phyloP scores from a whole-genome alignment of 768 basidiomycete species.

The Leccinum rimulosum region DNA sequence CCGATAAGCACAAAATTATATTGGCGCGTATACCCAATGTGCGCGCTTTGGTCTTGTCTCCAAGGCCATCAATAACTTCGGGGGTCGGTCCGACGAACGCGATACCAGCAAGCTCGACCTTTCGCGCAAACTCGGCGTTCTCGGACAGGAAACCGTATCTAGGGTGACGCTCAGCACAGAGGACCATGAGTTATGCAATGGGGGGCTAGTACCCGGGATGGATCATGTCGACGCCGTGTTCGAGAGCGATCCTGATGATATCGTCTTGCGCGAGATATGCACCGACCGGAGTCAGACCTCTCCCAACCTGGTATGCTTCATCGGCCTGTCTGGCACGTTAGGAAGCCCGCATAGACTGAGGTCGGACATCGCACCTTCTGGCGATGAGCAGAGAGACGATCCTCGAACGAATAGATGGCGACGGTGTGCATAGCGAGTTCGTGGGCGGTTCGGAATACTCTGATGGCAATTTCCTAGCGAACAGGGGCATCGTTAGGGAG shows the following conservation, averaged over 20 bases:
- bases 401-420: conserved; percentile 97
- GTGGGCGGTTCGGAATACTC: conserved; percentile 97
- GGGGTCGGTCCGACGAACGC: conserved; percentile 96
- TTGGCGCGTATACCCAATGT: conserved; percentile 57
- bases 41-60: conserved; percentile 98
- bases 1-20: neutral
- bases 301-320: conserved; percentile 98
- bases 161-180: conserved; percentile 7
- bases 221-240: conserved; percentile 99
- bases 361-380: conserved; percentile 73
- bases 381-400: conserved; percentile 93
- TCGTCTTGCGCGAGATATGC: conserved; percentile 98
- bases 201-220: conserved; percentile 78
- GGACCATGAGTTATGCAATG: neutral
- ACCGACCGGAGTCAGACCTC: conserved; percentile 91
- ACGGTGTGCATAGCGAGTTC: conserved; percentile 99
- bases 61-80: conserved; percentile 94
- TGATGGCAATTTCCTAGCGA: conserved; percentile 93
- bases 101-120: conserved; percentile 96
- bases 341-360: conserved; percentile 28
- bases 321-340: conserved; percentile 62
- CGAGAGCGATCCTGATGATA: conserved; percentile 93
- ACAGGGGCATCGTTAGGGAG: conserved; percentile 4
- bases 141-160: conserved; percentile 98
- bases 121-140: conserved; percentile 94